phyloP scores from a whole-genome alignment of 2,329 filamentous ascomycete genomes.

The Epichloe baconii region DNA sequence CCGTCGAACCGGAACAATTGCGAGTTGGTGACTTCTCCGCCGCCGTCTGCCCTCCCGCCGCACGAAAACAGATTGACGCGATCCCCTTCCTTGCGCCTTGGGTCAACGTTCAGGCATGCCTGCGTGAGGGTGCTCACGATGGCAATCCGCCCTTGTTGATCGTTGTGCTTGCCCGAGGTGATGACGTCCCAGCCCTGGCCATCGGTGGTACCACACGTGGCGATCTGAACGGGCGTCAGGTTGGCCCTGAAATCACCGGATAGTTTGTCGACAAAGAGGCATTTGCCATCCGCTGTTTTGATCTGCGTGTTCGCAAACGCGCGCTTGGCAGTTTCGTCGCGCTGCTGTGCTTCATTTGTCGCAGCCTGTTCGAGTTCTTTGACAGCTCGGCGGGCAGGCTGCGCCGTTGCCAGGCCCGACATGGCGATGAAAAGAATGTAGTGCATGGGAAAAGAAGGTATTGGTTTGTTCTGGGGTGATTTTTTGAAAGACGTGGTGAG shows the following conservation, averaged over 20 bases:
- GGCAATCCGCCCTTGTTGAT: conserved; percentile 31
- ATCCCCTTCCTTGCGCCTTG: conserved; percentile 15
- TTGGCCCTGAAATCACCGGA: conserved; percentile 36
- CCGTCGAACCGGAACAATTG: conserved; percentile 37
- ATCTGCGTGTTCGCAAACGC: conserved; percentile 32
- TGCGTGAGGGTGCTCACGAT: conserved; percentile 44
- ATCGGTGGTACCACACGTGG: conserved; percentile 27
- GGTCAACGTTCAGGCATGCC: conserved; percentile 45
- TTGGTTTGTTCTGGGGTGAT: background rate
- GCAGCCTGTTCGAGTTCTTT: conserved; percentile 28
- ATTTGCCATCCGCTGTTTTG: conserved; percentile 29
- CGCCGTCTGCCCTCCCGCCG: conserved; percentile 42
- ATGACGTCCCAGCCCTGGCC: conserved; percentile 36
- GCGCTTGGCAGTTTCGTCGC: conserved; percentile 29
- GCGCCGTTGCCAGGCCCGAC: background rate
- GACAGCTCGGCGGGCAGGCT: conserved; percentile 13
- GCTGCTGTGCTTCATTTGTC: conserved; percentile 30
- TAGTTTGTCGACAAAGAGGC: conserved; percentile 32
- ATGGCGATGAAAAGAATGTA: background rate
- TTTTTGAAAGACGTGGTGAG: background rate
- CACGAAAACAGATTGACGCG: conserved; percentile 46
- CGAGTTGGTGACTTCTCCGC: conserved; percentile 35
- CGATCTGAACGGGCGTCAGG: conserved; percentile 31
- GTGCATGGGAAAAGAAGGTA: background rate
- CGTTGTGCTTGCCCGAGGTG: conserved; percentile 37